A percentile compares a stretch with the other conserved stretches of the same genome.
These are phyloP conservation scores for Talaromyces sp. DNA, from an alignment of 2,329 filamentous ascomycete genomes.

Conservation along the genomic window DNA sequence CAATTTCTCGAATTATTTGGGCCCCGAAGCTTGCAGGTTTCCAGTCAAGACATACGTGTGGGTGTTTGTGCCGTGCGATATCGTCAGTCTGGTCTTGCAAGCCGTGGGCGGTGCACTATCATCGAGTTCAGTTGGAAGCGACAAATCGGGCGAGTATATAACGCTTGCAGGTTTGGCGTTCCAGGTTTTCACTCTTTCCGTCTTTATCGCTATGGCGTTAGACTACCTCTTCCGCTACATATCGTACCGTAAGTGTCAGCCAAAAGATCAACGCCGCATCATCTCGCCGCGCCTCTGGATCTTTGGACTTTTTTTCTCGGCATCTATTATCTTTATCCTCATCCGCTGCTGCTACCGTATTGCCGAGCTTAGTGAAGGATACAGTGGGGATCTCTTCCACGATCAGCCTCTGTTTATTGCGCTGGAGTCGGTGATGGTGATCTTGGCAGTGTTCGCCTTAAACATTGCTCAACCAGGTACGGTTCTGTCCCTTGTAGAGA, in stretches of 20 bases:
- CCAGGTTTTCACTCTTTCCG: conserved; percentile 44
- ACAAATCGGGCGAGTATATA: conserved; percentile 40
- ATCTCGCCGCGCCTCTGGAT: conserved; percentile 43
- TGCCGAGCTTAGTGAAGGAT: conserved; percentile 67
- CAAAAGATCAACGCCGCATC: conserved; percentile 13
- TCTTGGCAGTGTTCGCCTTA: conserved; percentile 5
- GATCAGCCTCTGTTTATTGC: conserved; percentile 60
- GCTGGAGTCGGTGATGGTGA: conserved; percentile 48
- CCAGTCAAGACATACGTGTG: conserved; percentile 36
- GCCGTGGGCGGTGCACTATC: conserved; percentile 45
- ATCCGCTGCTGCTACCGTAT: conserved; percentile 67
- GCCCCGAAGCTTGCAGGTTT: conserved; percentile 45
- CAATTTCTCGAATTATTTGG: conserved; percentile 45
- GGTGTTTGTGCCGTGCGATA: conserved; percentile 47
- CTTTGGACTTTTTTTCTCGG: conserved; percentile 52
- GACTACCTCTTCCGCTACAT: conserved; percentile 10
- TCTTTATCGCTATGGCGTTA: conserved; percentile 16
- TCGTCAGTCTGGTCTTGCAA: conserved; percentile 47
- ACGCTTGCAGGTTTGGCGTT: conserved; percentile 45
- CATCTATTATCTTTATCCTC: conserved; percentile 62
- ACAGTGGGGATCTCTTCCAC: conserved; percentile 41
- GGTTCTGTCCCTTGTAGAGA: conserved; percentile 3
- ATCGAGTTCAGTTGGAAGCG: conserved; percentile 13
- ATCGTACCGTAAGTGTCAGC: conserved; percentile 26
- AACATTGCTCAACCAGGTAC: conserved; percentile 8